Conservation (phyloP, 208 protist genomes). For the Acanthamoeba royreba region DNA sequence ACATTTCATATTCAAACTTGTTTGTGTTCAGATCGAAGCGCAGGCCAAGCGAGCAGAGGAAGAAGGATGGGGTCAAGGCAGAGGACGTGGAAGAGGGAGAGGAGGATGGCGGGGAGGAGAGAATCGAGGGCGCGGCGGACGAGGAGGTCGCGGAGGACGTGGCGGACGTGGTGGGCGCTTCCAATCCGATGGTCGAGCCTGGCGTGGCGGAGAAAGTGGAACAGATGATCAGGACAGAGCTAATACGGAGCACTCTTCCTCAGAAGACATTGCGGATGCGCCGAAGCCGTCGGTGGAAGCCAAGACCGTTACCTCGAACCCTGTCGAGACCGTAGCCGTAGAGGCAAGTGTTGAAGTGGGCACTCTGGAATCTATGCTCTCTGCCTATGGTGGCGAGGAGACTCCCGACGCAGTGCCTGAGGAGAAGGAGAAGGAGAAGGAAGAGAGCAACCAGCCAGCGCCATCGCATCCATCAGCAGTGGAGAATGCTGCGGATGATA, state of each 20-base stretch:
- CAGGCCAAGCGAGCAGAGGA: not conserved
- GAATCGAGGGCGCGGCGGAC: not conserved
- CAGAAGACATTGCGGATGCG: not conserved
- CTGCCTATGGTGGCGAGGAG: not conserved
- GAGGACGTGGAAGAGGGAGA: not conserved
- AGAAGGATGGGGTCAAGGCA: not conserved
- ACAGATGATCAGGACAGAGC: not conserved
- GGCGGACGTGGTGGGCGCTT: not conserved
- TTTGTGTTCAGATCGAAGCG: not conserved
- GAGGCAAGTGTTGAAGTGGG: not conserved
- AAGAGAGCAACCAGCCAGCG: not conserved
- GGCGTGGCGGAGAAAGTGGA: not conserved
- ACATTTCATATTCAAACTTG: not conserved
- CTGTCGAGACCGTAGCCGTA: not conserved
- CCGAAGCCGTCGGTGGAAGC: not conserved
- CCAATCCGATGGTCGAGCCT: not conserved
- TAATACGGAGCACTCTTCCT: not conserved
- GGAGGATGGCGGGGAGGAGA: not conserved
- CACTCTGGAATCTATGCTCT: not conserved
- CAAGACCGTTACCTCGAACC: no score
- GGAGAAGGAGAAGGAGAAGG: not conserved
- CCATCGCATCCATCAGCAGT: not conserved
- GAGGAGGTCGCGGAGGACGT: not conserved
- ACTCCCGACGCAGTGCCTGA: no score
- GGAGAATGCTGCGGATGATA: not conserved